These are phyloP conservation scores for Aureobasidium sp. DNA, from an alignment of 2,329 filamentous ascomycete genomes.

Conservation along the genomic window DNA sequence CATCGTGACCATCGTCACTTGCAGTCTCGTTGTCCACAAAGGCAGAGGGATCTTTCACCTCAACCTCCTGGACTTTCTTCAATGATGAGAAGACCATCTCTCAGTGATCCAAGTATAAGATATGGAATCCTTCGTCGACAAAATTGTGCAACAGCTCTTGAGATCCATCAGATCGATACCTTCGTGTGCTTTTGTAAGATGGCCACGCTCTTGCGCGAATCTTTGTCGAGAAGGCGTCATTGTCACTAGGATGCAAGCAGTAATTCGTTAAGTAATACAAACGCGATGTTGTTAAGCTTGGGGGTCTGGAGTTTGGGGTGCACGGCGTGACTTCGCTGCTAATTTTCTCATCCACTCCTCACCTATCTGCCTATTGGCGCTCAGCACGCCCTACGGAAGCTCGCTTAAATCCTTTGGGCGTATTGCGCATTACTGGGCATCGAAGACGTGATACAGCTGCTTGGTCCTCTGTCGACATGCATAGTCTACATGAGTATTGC, in stretches of 20 bases:
- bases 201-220: constrained; percentile 2
- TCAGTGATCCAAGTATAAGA: background rate
- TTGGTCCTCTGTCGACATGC: background rate
- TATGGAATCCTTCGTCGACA: background rate
- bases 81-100: constrained; percentile 1
- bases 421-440: constrained; percentile 9
- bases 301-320: constrained; percentile 2
- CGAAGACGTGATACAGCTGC: constrained; percentile 3
- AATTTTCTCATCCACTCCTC: background rate
- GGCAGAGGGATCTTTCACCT: constrained; percentile 9
- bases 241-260: constrained; percentile 11
- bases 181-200: constrained; percentile 6
- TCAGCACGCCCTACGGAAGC: constrained; percentile 5
- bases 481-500: background rate
- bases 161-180: background rate
- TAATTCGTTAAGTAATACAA: constrained; percentile 14
- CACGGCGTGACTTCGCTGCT: constrained; percentile 10
- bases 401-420: background rate
- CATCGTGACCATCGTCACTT: constrained; percentile 12
- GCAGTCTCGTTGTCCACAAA: constrained; percentile 6
- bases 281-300: background rate
- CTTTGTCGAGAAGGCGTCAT: constrained; percentile 13
- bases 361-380: background rate
- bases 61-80: constrained; percentile 1
- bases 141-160: background rate